phyloP scores from a whole-genome alignment of 164 flowering plant species.

The Vitis amurensis region DNA sequence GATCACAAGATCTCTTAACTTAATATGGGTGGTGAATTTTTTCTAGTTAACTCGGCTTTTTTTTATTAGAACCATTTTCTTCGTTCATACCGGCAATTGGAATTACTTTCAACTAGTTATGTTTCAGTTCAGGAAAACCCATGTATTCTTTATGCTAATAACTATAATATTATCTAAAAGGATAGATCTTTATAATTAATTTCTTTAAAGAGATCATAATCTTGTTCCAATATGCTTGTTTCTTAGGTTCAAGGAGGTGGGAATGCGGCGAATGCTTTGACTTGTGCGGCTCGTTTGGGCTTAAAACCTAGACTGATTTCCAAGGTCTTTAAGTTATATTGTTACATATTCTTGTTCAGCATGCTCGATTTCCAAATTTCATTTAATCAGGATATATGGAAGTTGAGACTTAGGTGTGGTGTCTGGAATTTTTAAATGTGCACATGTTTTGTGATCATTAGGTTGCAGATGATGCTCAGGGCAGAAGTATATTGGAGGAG shows the following conservation, averaged over 20 bases:
- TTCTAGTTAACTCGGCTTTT: too few relatives aligned
- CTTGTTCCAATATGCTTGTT: not conserved
- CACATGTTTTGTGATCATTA: constrained; percentile 17
- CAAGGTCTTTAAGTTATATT: constrained; percentile 44
- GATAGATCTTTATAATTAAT: not conserved
- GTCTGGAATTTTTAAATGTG: not conserved
- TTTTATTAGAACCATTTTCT: not conserved
- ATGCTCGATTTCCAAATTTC: not conserved
- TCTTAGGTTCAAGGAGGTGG: constrained; percentile 92
- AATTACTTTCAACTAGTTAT: not conserved
- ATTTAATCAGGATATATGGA: not conserved
- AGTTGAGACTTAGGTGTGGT: not conserved
- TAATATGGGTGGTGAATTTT: too few relatives aligned
- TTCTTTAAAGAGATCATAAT: not conserved
- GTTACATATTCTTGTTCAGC: not conserved
- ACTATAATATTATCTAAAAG: too few relatives aligned
- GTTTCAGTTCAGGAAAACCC: not conserved
- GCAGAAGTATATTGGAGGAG: constrained; percentile 68
- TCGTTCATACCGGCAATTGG: not conserved
- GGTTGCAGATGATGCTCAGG: constrained; percentile 85
- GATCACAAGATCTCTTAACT: too few relatives aligned
- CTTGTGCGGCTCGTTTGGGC: constrained; percentile 86
- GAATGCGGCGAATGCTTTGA: constrained; percentile 87
- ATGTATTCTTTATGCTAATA: not conserved
- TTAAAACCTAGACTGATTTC: constrained; percentile 72